Evolutionary conservation across 768 basidiomycete genomes (phyloP), one percentile per base, ranked within the genome.

Genomic region (Tricholoma sp.): DNA sequence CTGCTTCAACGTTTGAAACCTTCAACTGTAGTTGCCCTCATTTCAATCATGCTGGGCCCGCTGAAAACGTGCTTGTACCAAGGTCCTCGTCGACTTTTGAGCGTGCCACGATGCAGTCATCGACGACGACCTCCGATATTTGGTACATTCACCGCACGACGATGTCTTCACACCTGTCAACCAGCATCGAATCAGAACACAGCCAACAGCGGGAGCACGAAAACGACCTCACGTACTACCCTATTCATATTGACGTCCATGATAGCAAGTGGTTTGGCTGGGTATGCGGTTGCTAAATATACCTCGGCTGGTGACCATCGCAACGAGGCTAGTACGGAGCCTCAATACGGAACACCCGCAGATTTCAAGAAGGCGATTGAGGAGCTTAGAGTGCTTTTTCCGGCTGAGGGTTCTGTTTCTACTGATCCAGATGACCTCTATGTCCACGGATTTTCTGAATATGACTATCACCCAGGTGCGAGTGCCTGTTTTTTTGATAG

Each of bases 281-380:
- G 50, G 18, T 52, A 52, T 52, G 11, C 34, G 24, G 5, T 52
- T 15, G 33, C 50, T 12, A 34, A 28, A 7, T 34, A 3, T 18
- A 7, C 7, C 18, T 32, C 31, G n/a, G 39, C 15, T 37, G 33
- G 11, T 8, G 12, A 9, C 18, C 12, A 1, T n/a, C 12, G 34
- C 12, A 37, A n/a, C 17, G 34, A 20, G 36, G 34, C 18, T 3
- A n/a, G n/a, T n/a, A 50, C 36, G 31, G 34, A 42, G 18, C 69
- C 72, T 9, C 63, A 62, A 17, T 86, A 81, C 59, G 86, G 83
- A 10, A 70, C 81, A 7, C 71, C 74, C 1, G 62, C 72, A 18
- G 87, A 88, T 52, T 83, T 85, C 59, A 59, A 73, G 49, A 63
- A 68, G 5, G 85, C 83, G 0, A 81, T 88, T 39, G 63, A 66